Percentiles rank a stretch among this genome's conserved stretches.
phyloP scores from a whole-genome alignment of 495 filamentous ascomycete genomes.

The Penicillium pulvis region DNA sequence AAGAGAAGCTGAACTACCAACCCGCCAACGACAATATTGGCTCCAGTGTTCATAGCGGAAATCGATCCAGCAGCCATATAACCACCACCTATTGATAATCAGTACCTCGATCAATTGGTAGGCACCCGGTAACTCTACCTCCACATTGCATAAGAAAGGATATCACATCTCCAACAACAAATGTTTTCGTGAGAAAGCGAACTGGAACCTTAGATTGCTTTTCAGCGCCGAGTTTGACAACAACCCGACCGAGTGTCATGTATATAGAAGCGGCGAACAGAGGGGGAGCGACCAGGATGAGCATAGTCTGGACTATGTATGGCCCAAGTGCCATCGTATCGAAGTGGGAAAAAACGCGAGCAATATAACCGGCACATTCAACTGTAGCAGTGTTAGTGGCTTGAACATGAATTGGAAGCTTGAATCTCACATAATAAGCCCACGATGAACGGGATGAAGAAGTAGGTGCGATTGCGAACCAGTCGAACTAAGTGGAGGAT shows the following conservation, averaged over 20 bases:
- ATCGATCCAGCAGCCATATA: conserved; percentile 26
- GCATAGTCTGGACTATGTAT: conserved; percentile 37
- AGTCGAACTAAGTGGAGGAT: conserved; percentile 42
- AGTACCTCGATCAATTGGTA: background rate
- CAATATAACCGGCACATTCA: conserved; percentile 27
- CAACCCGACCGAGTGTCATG: conserved; percentile 56
- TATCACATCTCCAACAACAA: conserved; percentile 33
- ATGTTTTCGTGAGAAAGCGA: conserved; percentile 28
- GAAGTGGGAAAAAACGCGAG: conserved; percentile 26
- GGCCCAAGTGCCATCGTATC: conserved; percentile 25
- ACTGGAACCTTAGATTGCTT: conserved; percentile 16
- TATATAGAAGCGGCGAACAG: conserved; percentile 57
- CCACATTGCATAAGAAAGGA: conserved; percentile 25
- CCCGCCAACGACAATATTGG: conserved; percentile 44
- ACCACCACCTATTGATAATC: conserved; percentile 23
- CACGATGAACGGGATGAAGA: conserved; percentile 29
- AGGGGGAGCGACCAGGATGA: conserved; percentile 38
- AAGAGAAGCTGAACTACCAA: conserved; percentile 43
- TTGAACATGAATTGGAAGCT: background rate
- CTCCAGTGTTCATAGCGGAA: conserved; percentile 22
- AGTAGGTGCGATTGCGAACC: conserved; percentile 17
- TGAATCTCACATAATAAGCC: conserved; percentile 28
- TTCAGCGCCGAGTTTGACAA: conserved; percentile 43
- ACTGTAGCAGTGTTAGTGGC: conserved; percentile 9
- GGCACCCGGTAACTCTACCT: conserved; percentile 11